A percentile compares a stretch with the other conserved stretches of the same genome.
These are phyloP conservation scores for Globisporangium barbulae DNA, from an alignment of 352 stramenopile genomes.

Conservation along the genomic window DNA sequence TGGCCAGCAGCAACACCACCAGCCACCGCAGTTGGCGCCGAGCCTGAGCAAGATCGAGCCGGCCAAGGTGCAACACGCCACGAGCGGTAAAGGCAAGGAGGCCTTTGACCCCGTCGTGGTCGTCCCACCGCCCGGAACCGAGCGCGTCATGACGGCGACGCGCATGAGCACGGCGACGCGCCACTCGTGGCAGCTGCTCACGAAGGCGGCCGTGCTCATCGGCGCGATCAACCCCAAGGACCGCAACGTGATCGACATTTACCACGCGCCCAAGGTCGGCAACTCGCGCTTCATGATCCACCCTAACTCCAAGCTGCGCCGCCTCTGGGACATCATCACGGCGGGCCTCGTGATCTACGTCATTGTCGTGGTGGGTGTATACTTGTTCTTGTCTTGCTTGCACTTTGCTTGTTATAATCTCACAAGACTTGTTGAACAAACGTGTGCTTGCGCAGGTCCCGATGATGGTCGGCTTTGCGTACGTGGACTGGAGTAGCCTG, in stretches of 20 bases:
- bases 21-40: not conserved
- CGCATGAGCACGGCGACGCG: constrained; percentile 8
- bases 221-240: constrained; percentile 29
- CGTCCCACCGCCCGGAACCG: not conserved
- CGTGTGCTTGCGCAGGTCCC: constrained; percentile 22
- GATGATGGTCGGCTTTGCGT: constrained; percentile 66
- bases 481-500: constrained; percentile 55
- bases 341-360: constrained; percentile 77
- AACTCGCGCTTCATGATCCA: constrained; percentile 70
- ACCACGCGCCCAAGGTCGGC: constrained; percentile 61
- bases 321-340: constrained; percentile 70
- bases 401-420: not conserved
- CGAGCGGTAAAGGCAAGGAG: not conserved
- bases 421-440: not conserved
- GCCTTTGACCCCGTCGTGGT: constrained; percentile 10
- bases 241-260: constrained; percentile 67
- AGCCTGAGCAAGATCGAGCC: constrained; percentile 14
- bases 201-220: constrained; percentile 25
- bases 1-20: not conserved
- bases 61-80: not conserved
- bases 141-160: not conserved
- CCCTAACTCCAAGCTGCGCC: constrained; percentile 71
- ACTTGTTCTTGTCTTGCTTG: not conserved
- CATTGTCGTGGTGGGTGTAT: constrained; percentile 43
- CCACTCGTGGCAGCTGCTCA: constrained; percentile 25